These are phyloP conservation scores for Fusarium sororula DNA, from an alignment of 2,329 filamentous ascomycete species.

Conservation along the genomic window DNA sequence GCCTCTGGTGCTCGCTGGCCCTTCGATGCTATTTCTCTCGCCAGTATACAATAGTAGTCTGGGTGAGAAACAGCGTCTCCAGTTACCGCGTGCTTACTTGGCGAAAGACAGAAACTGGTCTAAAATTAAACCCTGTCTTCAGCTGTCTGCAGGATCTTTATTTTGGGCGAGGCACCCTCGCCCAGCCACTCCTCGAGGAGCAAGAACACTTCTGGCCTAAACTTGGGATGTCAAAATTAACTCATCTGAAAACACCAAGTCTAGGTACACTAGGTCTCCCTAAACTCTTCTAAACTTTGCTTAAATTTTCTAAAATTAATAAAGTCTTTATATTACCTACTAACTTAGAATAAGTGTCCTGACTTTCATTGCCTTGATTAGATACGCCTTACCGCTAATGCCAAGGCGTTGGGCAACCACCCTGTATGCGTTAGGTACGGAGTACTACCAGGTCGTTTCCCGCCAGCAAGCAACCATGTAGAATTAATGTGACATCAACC, in stretches of 20 bases:
- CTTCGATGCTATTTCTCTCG: too few species aligned
- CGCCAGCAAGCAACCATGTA: not conserved
- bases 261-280: not conserved
- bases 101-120: not conserved
- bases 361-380: not conserved
- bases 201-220: not conserved
- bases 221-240: not conserved
- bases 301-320: too few species aligned
- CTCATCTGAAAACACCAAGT: rapidly evolving
- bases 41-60: too few species aligned
- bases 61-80: not conserved
- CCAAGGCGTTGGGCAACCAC: not conserved
- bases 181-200: not conserved
- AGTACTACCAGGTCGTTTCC: too few species aligned
- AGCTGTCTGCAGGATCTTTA: not conserved
- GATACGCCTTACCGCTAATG: not conserved
- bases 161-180: not conserved
- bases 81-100: not conserved
- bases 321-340: too few species aligned
- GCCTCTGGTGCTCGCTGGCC: too few species aligned
- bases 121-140: not conserved
- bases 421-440: too few species aligned
- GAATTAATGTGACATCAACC: not conserved
- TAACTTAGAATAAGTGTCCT: not conserved
- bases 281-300: too few species aligned